Evolutionary conservation across 495 filamentous ascomycete genomes (phyloP).

Genomic region (Chaetomidium leptoderma): DNA sequence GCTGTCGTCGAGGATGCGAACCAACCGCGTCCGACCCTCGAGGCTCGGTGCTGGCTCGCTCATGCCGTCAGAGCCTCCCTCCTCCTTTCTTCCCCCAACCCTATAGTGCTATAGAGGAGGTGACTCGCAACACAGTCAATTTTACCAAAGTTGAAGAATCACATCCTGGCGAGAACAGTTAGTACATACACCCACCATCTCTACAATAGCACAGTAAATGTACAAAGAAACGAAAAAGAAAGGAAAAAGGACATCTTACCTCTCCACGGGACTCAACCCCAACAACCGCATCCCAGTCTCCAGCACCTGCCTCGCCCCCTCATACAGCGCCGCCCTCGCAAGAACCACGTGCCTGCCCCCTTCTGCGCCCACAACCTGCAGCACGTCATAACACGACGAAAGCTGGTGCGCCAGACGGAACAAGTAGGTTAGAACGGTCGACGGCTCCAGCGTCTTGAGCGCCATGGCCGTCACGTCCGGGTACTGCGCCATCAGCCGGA

Average conservation of each 20-base stretch:
- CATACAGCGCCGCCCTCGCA: slow-evolving; percentile 77
- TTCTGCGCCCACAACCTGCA: slow-evolving; percentile 69
- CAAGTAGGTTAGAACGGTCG: slow-evolving; percentile 70
- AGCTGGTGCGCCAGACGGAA: slow-evolving; percentile 83
- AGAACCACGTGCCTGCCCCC: slow-evolving; percentile 58
- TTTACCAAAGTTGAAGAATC: too few species aligned
- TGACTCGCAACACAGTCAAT: too few species aligned
- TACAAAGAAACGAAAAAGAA: too few species aligned
- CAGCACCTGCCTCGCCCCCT: slow-evolving; percentile 68
- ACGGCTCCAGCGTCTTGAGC: slow-evolving; percentile 59
- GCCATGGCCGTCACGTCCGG: slow-evolving; percentile 60
- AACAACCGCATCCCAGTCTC: slow-evolving; percentile 79
- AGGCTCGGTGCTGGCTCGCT: neutral
- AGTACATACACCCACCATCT: too few species aligned
- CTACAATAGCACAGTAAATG: too few species aligned
- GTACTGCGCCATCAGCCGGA: slow-evolving; percentile 57
- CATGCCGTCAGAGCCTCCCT: neutral
- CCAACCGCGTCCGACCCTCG: neutral
- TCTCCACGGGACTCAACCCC: slow-evolving; percentile 69
- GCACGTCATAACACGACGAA: slow-evolving; percentile 74
- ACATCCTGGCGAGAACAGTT: too few species aligned
- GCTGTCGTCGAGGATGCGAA: slow-evolving; percentile 5
- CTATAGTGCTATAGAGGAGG: neutral
- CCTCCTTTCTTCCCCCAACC: neutral
- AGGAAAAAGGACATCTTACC: slow-evolving; percentile 29